Evolutionary conservation across 768 basidiomycete genomes (phyloP).

Genomic region (Leccinum sublutescens): DNA sequence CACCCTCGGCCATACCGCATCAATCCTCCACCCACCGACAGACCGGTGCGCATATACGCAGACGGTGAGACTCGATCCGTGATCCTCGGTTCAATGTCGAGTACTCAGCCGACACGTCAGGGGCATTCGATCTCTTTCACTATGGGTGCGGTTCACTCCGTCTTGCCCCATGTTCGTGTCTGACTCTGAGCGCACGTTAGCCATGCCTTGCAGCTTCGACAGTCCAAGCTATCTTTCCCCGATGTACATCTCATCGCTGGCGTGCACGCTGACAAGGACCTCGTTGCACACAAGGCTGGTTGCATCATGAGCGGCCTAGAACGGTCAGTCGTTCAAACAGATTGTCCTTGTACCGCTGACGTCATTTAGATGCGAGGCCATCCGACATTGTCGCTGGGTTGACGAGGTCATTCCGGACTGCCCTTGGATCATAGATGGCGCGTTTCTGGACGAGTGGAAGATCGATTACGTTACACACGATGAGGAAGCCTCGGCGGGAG

Average conservation of each 20-base stretch:
- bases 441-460: slow-evolving; percentile 77
- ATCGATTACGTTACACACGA: slow-evolving; percentile 99
- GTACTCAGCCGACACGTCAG: slow-evolving; percentile 37
- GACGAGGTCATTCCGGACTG: slow-evolving; percentile 89
- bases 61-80: slow-evolving; percentile 60
- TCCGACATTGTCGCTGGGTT: slow-evolving; percentile 97
- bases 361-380: slow-evolving; percentile 70
- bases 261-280: slow-evolving; percentile 88
- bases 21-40: slow-evolving; percentile 74
- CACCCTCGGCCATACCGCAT: slow-evolving; percentile 71
- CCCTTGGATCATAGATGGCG: slow-evolving; percentile 85
- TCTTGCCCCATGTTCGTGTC: background rate
- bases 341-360: slow-evolving; percentile 1
- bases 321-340: slow-evolving; percentile 44
- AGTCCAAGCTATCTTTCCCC: slow-evolving; percentile 93
- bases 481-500: slow-evolving; percentile 71
- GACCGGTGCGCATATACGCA: slow-evolving; percentile 89
- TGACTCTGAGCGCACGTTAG: slow-evolving; percentile 39
- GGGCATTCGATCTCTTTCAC: slow-evolving; percentile 97
- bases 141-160: slow-evolving; percentile 63
- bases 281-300: slow-evolving; percentile 72
- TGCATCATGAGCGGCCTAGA: slow-evolving; percentile 90
- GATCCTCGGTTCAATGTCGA: background rate
- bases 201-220: slow-evolving; percentile 92
- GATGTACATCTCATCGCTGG: slow-evolving; percentile 89